A percentile compares a stretch with the other conserved stretches of the same genome.
phyloP scores from a whole-genome alignment of 768 basidiomycete genomes.

The Sistotremastrum suecicum region DNA sequence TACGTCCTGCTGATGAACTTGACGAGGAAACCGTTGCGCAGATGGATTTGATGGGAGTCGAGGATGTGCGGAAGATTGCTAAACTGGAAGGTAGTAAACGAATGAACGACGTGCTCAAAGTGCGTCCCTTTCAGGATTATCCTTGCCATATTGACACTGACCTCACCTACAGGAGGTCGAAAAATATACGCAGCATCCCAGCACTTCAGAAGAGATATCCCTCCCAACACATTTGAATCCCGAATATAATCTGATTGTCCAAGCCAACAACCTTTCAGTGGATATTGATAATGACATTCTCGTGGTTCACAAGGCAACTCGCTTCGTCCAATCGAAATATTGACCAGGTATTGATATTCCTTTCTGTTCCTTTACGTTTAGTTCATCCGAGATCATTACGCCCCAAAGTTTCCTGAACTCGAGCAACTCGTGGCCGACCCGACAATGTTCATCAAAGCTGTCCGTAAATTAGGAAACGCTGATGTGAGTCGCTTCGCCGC shows the following conservation, averaged over 20 bases:
- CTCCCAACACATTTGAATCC: conserved; percentile 79
- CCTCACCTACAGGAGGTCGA: conserved; percentile 58
- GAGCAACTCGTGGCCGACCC: conserved; percentile 92
- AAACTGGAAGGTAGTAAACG: conserved; percentile 79
- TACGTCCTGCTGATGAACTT: conserved; percentile 89
- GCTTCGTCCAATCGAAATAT: background rate
- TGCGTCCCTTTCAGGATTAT: conserved; percentile 15
- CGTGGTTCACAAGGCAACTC: conserved; percentile 79
- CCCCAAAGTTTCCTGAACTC: conserved; percentile 88
- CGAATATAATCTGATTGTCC: conserved; percentile 92
- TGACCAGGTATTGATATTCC: background rate
- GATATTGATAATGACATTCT: conserved; percentile 98
- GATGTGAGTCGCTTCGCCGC: conserved; percentile 30
- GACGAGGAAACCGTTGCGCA: conserved; percentile 88
- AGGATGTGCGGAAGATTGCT: conserved; percentile 80
- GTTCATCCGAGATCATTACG: conserved; percentile 98
- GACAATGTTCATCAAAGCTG: conserved; percentile 82
- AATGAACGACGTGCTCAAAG: conserved; percentile 79
- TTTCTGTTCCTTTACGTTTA: conserved; percentile 17
- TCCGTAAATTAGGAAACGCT: conserved; percentile 75
- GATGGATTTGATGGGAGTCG: conserved; percentile 79
- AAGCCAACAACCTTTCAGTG: conserved; percentile 95
- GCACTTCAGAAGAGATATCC: conserved; percentile 63
- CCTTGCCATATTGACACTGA: background rate
- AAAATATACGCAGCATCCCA: conserved; percentile 70